These are phyloP conservation scores for Senna tora DNA, from an alignment of 306 rosid species.

Conservation along the genomic window DNA sequence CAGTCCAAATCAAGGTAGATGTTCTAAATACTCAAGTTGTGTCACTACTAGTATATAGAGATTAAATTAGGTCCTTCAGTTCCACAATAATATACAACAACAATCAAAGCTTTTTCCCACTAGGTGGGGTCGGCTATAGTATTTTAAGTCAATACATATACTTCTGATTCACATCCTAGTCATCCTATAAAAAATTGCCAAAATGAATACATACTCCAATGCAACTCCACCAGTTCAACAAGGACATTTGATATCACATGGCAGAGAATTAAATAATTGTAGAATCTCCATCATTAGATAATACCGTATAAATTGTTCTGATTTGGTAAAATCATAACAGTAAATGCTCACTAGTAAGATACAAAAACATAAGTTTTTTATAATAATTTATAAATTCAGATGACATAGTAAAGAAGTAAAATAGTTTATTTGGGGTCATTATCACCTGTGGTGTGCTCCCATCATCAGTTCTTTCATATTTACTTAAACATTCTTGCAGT, in stretches of 20 bases:
- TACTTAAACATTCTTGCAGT: constrained; percentile 86
- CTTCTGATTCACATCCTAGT: background rate
- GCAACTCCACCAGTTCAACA: constrained; percentile 8
- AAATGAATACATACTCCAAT: constrained; percentile 8
- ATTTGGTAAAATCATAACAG: background rate
- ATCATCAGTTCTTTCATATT: constrained; percentile 85
- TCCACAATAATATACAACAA: constrained; percentile 4
- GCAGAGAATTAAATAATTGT: background rate
- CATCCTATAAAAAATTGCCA: background rate
- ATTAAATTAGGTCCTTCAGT: background rate
- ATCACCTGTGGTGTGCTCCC: constrained; percentile 94
- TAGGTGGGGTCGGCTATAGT: too few species aligned
- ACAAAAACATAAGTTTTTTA: background rate
- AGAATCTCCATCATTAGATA: constrained; percentile 19
- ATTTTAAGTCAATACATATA: constrained; percentile 1
- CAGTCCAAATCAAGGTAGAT: constrained; percentile 18
- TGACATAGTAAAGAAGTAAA: constrained; percentile 12
- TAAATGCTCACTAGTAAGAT: background rate
- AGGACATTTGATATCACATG: background rate
- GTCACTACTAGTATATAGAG: background rate
- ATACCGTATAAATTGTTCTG: constrained; percentile 18
- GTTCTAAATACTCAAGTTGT: background rate
- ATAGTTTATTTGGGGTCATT: constrained; percentile 14
- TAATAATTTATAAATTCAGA: constrained; percentile 19
- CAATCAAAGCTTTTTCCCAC: too few species aligned